phyloP scores from a whole-genome alignment of 2,329 filamentous ascomycete genomes.

The Lasiodiplodia hormozganensis region DNA sequence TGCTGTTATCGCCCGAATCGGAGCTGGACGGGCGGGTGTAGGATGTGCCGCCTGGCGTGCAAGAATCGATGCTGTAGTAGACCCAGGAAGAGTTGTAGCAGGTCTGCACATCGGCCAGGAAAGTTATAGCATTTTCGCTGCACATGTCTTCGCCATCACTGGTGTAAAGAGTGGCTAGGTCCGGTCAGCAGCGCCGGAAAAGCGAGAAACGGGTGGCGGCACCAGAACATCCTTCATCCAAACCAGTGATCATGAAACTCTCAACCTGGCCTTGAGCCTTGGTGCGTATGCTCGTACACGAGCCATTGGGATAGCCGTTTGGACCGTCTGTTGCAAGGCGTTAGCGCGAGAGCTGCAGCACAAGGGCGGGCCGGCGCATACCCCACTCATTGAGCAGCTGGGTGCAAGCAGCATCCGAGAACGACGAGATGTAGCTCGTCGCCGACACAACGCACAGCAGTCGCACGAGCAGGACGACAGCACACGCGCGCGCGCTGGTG shows the following conservation, averaged over 20 bases:
- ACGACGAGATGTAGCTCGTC: slow-evolving; percentile 8
- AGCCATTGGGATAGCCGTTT: slow-evolving; percentile 20
- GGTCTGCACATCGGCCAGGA: slow-evolving; percentile 34
- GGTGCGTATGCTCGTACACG: slow-evolving; percentile 8
- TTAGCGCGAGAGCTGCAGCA: not conserved
- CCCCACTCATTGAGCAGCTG: slow-evolving; percentile 18
- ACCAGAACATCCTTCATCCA: slow-evolving; percentile 40
- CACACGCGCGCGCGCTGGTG: not conserved
- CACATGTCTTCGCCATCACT: slow-evolving; percentile 31
- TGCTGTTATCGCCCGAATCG: slow-evolving; percentile 17
- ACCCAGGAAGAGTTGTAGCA: slow-evolving; percentile 41
- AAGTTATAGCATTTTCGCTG: slow-evolving; percentile 20
- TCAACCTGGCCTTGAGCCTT: slow-evolving; percentile 1
- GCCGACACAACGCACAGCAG: not conserved
- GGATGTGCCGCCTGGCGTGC: slow-evolving; percentile 31
- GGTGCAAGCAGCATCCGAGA: slow-evolving; percentile 3
- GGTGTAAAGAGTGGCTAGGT: slow-evolving; percentile 39
- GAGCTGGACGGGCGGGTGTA: slow-evolving; percentile 13
- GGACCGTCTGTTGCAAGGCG: not conserved
- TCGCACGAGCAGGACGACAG: not conserved
- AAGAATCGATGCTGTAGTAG: slow-evolving; percentile 39
- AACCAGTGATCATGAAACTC: slow-evolving; percentile 37
- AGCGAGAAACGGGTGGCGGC: not conserved
- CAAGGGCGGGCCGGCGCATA: not conserved
- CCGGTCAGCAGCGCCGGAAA: not conserved